Percentiles rank a stretch among this genome's conserved stretches.
Conservation (phyloP, 495 filamentous ascomycete species). For the Xylaria scruposa region DNA sequence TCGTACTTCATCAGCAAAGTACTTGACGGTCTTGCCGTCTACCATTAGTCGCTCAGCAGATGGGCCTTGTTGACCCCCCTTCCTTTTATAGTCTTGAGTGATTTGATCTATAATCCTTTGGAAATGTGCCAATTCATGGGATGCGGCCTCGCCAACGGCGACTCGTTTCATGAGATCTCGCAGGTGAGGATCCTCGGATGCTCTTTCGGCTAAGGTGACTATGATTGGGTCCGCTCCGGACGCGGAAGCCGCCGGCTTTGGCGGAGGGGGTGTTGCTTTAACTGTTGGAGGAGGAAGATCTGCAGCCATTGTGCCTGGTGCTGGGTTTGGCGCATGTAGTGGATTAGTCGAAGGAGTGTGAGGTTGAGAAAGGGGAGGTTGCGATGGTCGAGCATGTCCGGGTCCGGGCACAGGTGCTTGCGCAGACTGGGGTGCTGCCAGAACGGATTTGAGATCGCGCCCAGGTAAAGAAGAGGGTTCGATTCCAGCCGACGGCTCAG, state of each 20-base stretch:
- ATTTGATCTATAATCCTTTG: constrained; percentile 93
- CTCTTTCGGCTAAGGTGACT: constrained; percentile 85
- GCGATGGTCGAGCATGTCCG: constrained; percentile 33
- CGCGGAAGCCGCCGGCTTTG: constrained; percentile 36
- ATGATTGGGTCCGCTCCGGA: constrained; percentile 82
- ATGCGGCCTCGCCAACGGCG: constrained; percentile 81
- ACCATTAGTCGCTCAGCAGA: constrained; percentile 53
- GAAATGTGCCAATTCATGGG: constrained; percentile 83
- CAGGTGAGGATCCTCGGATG: constrained; percentile 84
- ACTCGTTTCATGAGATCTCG: constrained; percentile 97
- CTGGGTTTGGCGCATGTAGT: constrained; percentile 31
- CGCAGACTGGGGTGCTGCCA: constrained; percentile 39
- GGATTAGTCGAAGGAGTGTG: constrained; percentile 30
- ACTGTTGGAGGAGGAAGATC: not conserved
- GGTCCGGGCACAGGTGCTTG: constrained; percentile 30
- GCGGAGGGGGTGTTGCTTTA: constrained; percentile 36
- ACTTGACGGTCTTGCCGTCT: constrained; percentile 52
- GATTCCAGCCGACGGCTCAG: constrained; percentile 25
- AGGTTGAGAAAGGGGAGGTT: constrained; percentile 32
- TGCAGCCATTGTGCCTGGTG: constrained; percentile 32
- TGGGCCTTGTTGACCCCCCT: constrained; percentile 47
- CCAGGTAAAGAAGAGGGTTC: constrained; percentile 31
- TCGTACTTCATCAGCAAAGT: constrained; percentile 56
- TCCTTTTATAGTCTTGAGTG: constrained; percentile 61
- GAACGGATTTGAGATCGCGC: constrained; percentile 41